Base-by-base conservation (phyloP, 2,329 filamentous ascomycete genomes). In the Fusarium nelsonii region DNA sequence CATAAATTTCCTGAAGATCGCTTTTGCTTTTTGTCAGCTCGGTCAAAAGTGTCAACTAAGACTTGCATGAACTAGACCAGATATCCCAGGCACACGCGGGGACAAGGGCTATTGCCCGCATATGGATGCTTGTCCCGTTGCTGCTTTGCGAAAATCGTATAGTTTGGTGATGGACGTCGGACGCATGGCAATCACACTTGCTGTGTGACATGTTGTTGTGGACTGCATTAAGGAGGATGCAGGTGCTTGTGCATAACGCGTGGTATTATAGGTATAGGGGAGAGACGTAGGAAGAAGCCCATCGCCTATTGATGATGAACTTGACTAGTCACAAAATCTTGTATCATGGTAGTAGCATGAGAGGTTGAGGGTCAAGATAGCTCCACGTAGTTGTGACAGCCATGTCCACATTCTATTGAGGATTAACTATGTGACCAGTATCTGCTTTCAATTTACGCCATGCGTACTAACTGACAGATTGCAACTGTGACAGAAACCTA, bases 401-500 rank as follows among this genome's bases (percentile, higher is more conserved):
- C 36, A 43, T 32, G 51, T 53, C 40, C 33, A 40, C 32, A 45
- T 39, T 39, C 41, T 40, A 51, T 18, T 51, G 8, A 51, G 23
- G n/a, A 53, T 53, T 23, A 39, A 64, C 30, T 53, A 43, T 63
- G 26, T 58, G 34, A 52, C 14, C 32, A 28, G 34, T 48, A 58
- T 70, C 20, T 32, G 36, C 37, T 30, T 40, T 45, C 49, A 46
- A 54, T 56, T 53, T 70, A 57, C 58, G 50, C 67, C 63, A 50
- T 46, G 48, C 56, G 53, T 46, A 23, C 45, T 23, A 61, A 18
- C 16, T 41, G 36, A 26, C 14, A 55, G 36, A 52, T 43, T 45
- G 28, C 49, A 66, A 71, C 63, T 69, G 63, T 60, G 32, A 30
- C 37, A 36, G 36, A 58, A 45, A 50, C 45, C 46, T 46, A 52